Conservation (phyloP, 1,284 basidiomycete genomes). For the Ustanciosporium gigantosporum region DNA sequence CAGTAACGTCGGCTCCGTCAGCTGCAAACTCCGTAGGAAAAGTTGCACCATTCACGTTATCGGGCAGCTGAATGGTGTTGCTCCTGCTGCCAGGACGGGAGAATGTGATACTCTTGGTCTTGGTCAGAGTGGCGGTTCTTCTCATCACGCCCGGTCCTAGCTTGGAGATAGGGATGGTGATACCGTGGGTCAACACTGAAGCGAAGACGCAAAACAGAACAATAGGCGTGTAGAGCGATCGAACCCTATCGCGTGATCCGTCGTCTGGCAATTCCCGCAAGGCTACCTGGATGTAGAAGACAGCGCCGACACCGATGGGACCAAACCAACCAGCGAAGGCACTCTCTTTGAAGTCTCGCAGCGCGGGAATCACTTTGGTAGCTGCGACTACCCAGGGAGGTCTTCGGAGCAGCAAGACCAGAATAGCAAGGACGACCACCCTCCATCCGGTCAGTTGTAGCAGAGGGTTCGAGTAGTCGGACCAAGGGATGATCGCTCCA, state of each 20-base stretch:
- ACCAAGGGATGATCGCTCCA: constrained; percentile 61
- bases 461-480: constrained; percentile 23
- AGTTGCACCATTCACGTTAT: not conserved
- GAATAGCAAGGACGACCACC: constrained; percentile 52
- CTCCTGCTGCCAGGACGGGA: constrained; percentile 19
- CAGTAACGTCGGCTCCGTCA: not conserved
- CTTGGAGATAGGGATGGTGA: constrained; percentile 57
- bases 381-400: constrained; percentile 53
- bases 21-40: not conserved
- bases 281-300: constrained; percentile 66
- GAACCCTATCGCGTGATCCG: constrained; percentile 60
- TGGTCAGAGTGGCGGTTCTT: constrained; percentile 38
- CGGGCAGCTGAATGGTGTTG: constrained; percentile 18
- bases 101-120: constrained; percentile 27
- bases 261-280: constrained; percentile 63
- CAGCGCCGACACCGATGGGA: constrained; percentile 60
- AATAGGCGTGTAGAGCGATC: constrained; percentile 63
- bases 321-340: constrained; percentile 59
- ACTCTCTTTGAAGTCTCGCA: constrained; percentile 49
- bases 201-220: constrained; percentile 66
- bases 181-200: constrained; percentile 64
- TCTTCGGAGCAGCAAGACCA: constrained; percentile 50
- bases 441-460: constrained; percentile 53
- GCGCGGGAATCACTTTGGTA: constrained; percentile 50
- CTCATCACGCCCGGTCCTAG: constrained; percentile 48